Base-by-base conservation (phyloP, 352 stramenopile species). In the Blastocystis sp. region DNA sequence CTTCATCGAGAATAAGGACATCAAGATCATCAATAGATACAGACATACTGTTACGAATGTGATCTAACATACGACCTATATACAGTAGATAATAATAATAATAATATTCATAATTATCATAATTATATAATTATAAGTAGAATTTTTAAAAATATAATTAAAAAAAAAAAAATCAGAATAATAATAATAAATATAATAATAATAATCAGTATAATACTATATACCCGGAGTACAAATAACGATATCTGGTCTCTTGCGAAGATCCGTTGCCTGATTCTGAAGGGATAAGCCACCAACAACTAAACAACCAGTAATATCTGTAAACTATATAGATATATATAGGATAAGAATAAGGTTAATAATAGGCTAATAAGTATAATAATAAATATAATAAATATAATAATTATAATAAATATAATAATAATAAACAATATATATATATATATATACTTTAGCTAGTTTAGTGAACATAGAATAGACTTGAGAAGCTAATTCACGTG, bases 21-120 rank as follows among this genome's bases (percentile, higher is more conserved):
- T 95, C 86, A 6, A 97, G 70, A 65, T 95, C 86, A 67, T 96
- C 87, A 70, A 96, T 79, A 66, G 94, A 80, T 31, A 98, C 85
- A 56, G 79, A 86, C 23, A 46, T 43, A 0, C 83, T 93, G 73
- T 99, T 99, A 56, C 81, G 83, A 46, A 96, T 67, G 68, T 96
- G 86, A 71, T 97, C 89, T 49, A 97, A 80, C 72, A 98, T 86
- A 57, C 91, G 81, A 30, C 91, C 91, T 18, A n/a, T n/a, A n/a
- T n/a, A n/a, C n/a, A n/a, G n/a, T n/a, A n/a, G n/a, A n/a, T n/a
- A n/a, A n/a, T n/a, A 13, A 18, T 39, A 18, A 18, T 13, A 18
- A 39, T 18, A 18, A 18, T 13, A 18, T 39, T 18, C 13, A 39
- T 13, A 18, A 18, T 13, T 13, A 39, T 39, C 13, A 18, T 13